Conservation (phyloP, 768 basidiomycete genomes). For the Ephemerocybe angulata region DNA sequence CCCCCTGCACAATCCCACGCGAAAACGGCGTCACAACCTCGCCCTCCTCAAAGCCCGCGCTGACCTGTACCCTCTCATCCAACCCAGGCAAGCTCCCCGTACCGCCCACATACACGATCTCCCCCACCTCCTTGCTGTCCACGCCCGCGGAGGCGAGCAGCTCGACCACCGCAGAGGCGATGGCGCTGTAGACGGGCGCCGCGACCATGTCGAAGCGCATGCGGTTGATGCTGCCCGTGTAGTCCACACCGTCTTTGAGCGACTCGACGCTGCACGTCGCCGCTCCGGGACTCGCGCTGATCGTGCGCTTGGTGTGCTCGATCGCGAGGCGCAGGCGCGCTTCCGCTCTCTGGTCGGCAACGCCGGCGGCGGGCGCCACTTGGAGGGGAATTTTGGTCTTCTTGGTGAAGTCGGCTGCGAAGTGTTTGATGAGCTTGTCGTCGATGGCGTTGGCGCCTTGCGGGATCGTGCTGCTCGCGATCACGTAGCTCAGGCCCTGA, state of each 20-base stretch:
- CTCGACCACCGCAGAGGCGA: slow-evolving; percentile 46
- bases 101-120: slow-evolving; percentile 79
- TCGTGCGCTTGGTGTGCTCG: slow-evolving; percentile 91
- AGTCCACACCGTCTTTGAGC: slow-evolving; percentile 90
- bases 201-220: slow-evolving; percentile 64
- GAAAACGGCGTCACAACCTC: slow-evolving; percentile 60
- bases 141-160: slow-evolving; percentile 50
- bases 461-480: slow-evolving; percentile 48
- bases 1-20: slow-evolving; percentile 63
- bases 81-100: slow-evolving; percentile 72
- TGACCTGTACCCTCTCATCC: slow-evolving; percentile 49
- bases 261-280: slow-evolving; percentile 92
- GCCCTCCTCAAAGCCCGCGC: slow-evolving; percentile 55
- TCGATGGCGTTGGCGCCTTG: slow-evolving; percentile 71
- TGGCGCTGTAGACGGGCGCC: slow-evolving; percentile 54
- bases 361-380: slow-evolving; percentile 54
- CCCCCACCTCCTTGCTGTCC: slow-evolving; percentile 68
- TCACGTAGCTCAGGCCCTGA: slow-evolving; percentile 65
- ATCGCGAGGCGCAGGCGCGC: slow-evolving; percentile 92
- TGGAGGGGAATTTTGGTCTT: slow-evolving; percentile 80
- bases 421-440: slow-evolving; percentile 81
- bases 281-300: slow-evolving; percentile 81
- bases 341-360: slow-evolving; percentile 70
- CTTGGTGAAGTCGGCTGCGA: slow-evolving; percentile 94
- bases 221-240: slow-evolving; percentile 54